A percentile compares a stretch with the other conserved stretches of the same genome.
phyloP scores from a whole-genome alignment of 2,329 filamentous ascomycete species.

The Xylaria arbuscula region DNA sequence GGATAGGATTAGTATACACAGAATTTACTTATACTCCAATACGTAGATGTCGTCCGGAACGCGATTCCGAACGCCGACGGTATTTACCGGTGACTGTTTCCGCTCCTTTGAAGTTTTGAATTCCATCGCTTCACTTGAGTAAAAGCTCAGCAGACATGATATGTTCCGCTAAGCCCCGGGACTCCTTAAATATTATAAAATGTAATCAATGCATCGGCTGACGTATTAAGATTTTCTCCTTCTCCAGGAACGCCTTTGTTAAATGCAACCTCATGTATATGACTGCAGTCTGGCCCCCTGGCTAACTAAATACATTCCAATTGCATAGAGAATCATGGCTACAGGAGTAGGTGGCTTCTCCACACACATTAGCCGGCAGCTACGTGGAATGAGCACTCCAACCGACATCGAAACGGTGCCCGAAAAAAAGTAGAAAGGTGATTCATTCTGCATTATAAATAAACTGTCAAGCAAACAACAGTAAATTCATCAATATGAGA shows the following conservation, averaged over 20 bases:
- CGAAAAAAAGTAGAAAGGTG: not conserved
- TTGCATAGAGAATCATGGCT: not conserved
- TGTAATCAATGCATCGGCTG: not conserved
- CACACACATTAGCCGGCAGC: slow-evolving; percentile 22
- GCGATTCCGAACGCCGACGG: too few species aligned
- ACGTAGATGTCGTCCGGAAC: too few species aligned
- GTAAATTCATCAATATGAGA: slow-evolving; percentile 16
- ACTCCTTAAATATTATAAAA: too few species aligned
- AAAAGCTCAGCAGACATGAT: too few species aligned
- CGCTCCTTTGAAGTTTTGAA: too few species aligned
- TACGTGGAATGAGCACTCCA: not conserved
- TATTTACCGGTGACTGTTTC: too few species aligned
- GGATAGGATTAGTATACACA: too few species aligned
- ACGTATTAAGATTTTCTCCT: not conserved
- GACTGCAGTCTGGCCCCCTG: not conserved
- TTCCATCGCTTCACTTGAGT: too few species aligned
- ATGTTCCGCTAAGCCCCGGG: too few species aligned
- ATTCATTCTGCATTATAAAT: not conserved
- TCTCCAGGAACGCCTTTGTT: not conserved
- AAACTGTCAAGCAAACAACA: not conserved
- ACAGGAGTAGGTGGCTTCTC: not conserved
- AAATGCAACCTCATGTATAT: not conserved
- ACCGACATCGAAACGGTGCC: too few species aligned
- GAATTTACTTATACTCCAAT: too few species aligned
- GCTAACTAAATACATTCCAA: not conserved